These are phyloP conservation scores for Neurospora africana DNA, from an alignment of 495 filamentous ascomycete genomes.

Conservation along the genomic window DNA sequence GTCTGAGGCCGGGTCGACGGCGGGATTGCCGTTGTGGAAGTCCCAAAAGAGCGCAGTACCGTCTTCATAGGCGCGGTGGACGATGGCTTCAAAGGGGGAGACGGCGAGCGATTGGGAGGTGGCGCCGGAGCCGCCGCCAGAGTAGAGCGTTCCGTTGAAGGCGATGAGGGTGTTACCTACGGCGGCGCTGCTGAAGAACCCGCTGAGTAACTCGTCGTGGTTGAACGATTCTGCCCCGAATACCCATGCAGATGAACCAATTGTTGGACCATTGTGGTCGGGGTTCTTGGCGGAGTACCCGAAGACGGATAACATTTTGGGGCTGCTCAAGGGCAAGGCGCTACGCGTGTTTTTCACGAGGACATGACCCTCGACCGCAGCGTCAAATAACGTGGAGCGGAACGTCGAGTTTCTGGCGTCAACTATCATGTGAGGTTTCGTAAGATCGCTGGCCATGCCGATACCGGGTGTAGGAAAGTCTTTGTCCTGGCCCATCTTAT, in stretches of 20 bases:
- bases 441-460: slow-evolving; percentile 41
- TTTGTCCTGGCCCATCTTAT: slow-evolving; percentile 43
- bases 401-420: slow-evolving; percentile 35
- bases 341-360: slow-evolving; percentile 51
- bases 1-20: slow-evolving; percentile 43
- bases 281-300: slow-evolving; percentile 41
- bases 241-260: slow-evolving; percentile 31
- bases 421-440: slow-evolving; percentile 40
- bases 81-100: slow-evolving; percentile 50
- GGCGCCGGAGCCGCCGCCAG: slow-evolving; percentile 51
- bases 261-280: slow-evolving; percentile 25
- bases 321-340: slow-evolving; percentile 44
- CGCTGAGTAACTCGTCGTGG: slow-evolving; percentile 13
- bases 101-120: slow-evolving; percentile 43
- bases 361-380: slow-evolving; percentile 46
- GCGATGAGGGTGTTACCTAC: slow-evolving; percentile 20
- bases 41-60: slow-evolving; percentile 43
- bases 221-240: slow-evolving; percentile 20
- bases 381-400: slow-evolving; percentile 31
- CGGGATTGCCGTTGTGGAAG: slow-evolving; percentile 27
- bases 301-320: slow-evolving; percentile 38
- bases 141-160: slow-evolving; percentile 43
- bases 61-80: slow-evolving; percentile 42
- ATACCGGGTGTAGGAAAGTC: slow-evolving; percentile 35
- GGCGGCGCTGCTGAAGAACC: slow-evolving; percentile 9